phyloP scores from a whole-genome alignment of 441 rosid species.

The Hura crepitans region DNA sequence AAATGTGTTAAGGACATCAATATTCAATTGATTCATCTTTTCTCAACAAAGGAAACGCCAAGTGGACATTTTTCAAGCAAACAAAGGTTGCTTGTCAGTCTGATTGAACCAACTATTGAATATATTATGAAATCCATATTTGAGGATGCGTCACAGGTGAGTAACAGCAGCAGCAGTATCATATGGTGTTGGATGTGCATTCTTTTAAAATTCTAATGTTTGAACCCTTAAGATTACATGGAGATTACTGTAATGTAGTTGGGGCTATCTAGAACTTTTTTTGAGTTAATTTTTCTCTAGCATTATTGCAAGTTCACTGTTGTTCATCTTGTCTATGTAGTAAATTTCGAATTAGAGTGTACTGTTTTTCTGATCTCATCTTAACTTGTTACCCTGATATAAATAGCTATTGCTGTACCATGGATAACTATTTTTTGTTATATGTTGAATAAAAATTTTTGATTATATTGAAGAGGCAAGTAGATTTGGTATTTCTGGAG shows the following conservation, averaged over 20 bases:
- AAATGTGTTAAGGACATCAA: constrained; percentile 63
- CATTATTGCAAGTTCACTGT: constrained; percentile 6
- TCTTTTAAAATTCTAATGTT: background rate
- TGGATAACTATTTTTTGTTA: constrained; percentile 4
- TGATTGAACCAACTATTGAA: constrained; percentile 82
- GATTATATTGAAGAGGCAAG: constrained; percentile 40
- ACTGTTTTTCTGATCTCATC: constrained; percentile 13
- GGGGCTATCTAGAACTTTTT: constrained; percentile 1
- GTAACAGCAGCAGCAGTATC: constrained; percentile 22
- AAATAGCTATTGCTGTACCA: background rate
- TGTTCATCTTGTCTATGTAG: constrained; percentile 12
- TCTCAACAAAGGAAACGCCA: constrained; percentile 37
- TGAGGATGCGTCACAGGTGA: constrained; percentile 64
- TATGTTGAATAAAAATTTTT: constrained; percentile 7
- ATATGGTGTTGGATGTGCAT: background rate
- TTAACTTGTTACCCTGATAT: background rate
- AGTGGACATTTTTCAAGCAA: constrained; percentile 38
- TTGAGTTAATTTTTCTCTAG: background rate
- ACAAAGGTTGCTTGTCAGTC: constrained; percentile 48
- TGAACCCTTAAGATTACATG: background rate
- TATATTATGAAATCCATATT: constrained; percentile 64
- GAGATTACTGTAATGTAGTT: background rate
- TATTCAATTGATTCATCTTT: constrained; percentile 40
- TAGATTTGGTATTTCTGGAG: constrained; percentile 48
- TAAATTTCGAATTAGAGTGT: constrained; percentile 2